Base-by-base conservation (phyloP, 352 stramenopile species). In the Phytophthora kernoviae region DNA sequence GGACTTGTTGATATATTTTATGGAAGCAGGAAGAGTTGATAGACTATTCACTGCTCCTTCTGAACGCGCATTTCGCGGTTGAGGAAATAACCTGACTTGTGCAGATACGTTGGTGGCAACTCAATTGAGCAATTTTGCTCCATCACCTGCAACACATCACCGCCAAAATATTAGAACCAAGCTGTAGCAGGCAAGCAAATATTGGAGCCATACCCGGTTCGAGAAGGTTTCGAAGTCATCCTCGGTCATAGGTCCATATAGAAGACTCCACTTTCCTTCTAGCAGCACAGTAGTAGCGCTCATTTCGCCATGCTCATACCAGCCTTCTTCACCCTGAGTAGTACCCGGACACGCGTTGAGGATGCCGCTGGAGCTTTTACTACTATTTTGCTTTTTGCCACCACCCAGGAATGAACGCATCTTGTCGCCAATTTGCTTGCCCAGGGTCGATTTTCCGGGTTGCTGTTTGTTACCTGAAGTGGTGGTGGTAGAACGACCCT, bases 241-340 rank as follows among this genome's bases (percentile, higher is more conserved):
- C 56, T 94, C 83, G 33, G 75, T 90, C 79, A 94, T 93, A 20
- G 83, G 83, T 1, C 85, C 85, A 55, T 94, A 94, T 11, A 94
- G 69, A 58, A 94, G 68, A 71, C 79, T 92, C 85, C 85, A 94
- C 67, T 93, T 94, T 64, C 76, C 70, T 48, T 94, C 83, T 32
- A 92, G 43, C 17, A 93, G 73, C 15, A 92, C 65, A 54, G 65
- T 94, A 94, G 62, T 94, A 94, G 36, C 86, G 83, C 61, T 93
- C 86, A 41, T 90, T 90, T 93, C 86, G 32, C 86, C 86, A 55
- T 94, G 86, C 57, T 94, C 84, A 65, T 94, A 94, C 86, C 86
- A 94, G 14, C 86, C 86, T 74, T 94, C 86, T 39, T 94, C 86
- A 42, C 86, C 86, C 65, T 94, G 86, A 11, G 84, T 68, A 15